phyloP scores from a whole-genome alignment of 192 early-diverging fungal genomes.

The Chytriomyces hyalinus region DNA sequence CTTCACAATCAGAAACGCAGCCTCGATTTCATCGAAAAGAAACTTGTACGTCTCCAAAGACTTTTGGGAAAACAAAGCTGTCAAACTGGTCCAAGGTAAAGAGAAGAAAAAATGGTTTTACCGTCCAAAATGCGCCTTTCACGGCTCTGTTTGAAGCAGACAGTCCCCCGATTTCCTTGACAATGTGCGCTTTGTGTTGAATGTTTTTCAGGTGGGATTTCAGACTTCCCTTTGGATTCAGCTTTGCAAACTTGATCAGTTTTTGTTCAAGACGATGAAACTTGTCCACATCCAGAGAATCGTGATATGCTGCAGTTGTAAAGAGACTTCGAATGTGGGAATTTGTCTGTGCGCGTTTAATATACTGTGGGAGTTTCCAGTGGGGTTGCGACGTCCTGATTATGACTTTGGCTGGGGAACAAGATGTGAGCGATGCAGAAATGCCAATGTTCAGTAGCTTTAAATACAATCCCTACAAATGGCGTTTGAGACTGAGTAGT shows the following conservation, averaged over 20 bases:
- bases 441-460: not conserved
- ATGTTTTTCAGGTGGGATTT: conserved; percentile 13
- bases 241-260: not conserved
- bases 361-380: conserved; percentile 7
- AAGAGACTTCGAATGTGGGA: conserved; percentile 27
- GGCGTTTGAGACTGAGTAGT: conserved; percentile 15
- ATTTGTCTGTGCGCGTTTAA: conserved; percentile 16
- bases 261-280: conserved; percentile 21
- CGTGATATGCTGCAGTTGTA: conserved; percentile 8
- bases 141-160: conserved; percentile 21
- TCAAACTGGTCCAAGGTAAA: not conserved
- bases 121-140: conserved; percentile 33
- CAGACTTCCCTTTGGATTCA: not conserved
- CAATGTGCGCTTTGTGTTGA: conserved; percentile 7
- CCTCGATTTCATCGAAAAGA: conserved; percentile 27
- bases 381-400: conserved; percentile 4
- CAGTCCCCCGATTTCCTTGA: conserved; percentile 5
- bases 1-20: conserved; percentile 12
- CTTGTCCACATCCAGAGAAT: not conserved
- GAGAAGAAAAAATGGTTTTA: not conserved
- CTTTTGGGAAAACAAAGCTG: conserved; percentile 2
- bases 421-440: not conserved
- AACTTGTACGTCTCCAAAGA: conserved; percentile 6
- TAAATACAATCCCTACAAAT: conserved; percentile 14
- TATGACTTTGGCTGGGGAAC: not conserved